phyloP scores from a whole-genome alignment of 2,329 filamentous ascomycete genomes.

The Paraphoma sp. region DNA sequence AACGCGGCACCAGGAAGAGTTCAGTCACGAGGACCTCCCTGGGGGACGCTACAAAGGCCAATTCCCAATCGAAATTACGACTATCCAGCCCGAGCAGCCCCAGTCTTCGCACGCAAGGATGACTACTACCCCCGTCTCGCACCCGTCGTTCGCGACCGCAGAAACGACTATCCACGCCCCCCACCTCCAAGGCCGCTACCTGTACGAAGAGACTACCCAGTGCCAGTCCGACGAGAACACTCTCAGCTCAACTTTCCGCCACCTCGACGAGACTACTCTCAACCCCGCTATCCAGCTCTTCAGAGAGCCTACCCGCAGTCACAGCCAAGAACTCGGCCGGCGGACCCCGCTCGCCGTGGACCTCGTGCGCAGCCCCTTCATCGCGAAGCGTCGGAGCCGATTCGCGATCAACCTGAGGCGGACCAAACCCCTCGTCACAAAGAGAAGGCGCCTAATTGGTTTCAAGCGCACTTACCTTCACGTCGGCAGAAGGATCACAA shows the following conservation, averaged over 20 bases:
- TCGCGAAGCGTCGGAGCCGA: slow-evolving; percentile 19
- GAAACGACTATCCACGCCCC: slow-evolving; percentile 10
- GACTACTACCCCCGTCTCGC: slow-evolving; percentile 25
- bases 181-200: neutral
- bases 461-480: slow-evolving; percentile 19
- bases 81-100: slow-evolving; percentile 2
- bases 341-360: slow-evolving; percentile 14
- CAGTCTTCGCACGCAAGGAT: slow-evolving; percentile 21
- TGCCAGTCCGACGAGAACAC: neutral
- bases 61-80: neutral
- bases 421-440: slow-evolving; percentile 22
- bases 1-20: slow-evolving; percentile 21
- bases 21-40: slow-evolving; percentile 25
- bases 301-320: neutral
- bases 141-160: slow-evolving; percentile 10
- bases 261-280: neutral
- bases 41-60: slow-evolving; percentile 39
- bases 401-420: slow-evolving; percentile 24
- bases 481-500: slow-evolving; percentile 22
- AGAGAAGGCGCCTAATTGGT: slow-evolving; percentile 15
- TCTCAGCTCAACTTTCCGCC: neutral
- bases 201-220: neutral
- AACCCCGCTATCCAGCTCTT: too few relatives aligned
- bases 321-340: slow-evolving; percentile 6
- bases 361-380: slow-evolving; percentile 16